Conservation (phyloP, 2,329 filamentous ascomycete genomes). For the Phyllosticta citrichinensis region DNA sequence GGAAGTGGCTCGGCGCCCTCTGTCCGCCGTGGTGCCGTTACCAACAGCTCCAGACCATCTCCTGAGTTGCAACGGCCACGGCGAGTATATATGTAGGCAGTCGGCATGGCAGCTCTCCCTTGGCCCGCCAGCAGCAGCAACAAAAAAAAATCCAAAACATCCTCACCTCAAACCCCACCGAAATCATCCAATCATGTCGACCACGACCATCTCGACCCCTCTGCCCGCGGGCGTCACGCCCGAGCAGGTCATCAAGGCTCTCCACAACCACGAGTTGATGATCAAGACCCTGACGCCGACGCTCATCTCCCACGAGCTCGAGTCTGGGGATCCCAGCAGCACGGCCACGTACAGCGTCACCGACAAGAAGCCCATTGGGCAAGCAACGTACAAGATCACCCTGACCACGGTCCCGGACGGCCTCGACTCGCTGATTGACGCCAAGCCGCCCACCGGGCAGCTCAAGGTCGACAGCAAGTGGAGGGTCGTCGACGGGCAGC, state of each 20-base stretch:
- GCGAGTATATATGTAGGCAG: neutral
- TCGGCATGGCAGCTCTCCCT: neutral
- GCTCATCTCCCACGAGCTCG: conserved; percentile 24
- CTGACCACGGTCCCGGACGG: conserved; percentile 26
- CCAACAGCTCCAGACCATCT: neutral
- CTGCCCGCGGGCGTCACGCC: conserved; percentile 19
- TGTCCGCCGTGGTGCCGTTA: neutral
- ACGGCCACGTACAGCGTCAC: conserved; percentile 27
- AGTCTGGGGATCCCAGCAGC: conserved; percentile 21
- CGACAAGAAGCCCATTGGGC: conserved; percentile 31
- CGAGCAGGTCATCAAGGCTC: conserved; percentile 22
- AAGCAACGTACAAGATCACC: conserved; percentile 32
- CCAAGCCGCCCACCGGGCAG: conserved; percentile 28
- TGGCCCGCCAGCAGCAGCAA: neutral
- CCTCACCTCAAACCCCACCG: neutral
- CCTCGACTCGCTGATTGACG: conserved; percentile 29
- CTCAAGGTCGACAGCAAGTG: conserved; percentile 30
- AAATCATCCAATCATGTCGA: conserved; percentile 17
- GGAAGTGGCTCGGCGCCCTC: neutral
- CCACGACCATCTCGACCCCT: conserved; percentile 27
- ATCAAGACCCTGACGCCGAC: conserved; percentile 29
- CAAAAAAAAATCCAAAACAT: neutral
- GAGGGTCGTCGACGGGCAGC: conserved; percentile 22
- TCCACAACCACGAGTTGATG: conserved; percentile 32
- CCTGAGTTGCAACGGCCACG: neutral